Conservation (phyloP, 306 rosid species). For the Mimosa bimucronata region DNA sequence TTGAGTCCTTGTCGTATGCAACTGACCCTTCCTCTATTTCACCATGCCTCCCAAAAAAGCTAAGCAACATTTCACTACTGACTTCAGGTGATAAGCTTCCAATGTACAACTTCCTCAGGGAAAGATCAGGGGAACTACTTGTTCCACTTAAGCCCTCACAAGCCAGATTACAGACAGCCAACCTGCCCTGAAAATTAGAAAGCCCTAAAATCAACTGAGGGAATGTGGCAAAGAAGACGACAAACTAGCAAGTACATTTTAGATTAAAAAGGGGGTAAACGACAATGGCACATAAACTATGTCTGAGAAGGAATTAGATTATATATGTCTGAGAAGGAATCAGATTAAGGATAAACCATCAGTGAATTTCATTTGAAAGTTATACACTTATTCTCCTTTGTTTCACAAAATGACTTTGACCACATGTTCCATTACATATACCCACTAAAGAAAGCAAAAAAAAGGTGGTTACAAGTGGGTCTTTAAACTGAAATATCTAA, state of each 20-base stretch:
- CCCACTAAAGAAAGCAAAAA: neutral
- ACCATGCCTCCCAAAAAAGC: slow-evolving; percentile 65
- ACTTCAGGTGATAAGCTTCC: slow-evolving; percentile 76
- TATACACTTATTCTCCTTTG: neutral
- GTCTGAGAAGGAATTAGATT: slow-evolving; percentile 6
- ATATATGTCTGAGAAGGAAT: slow-evolving; percentile 10
- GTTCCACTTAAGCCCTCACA: slow-evolving; percentile 68
- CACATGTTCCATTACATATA: slow-evolving; percentile 10
- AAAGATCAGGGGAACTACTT: slow-evolving; percentile 63
- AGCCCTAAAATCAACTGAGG: slow-evolving; percentile 12
- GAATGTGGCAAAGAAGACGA: slow-evolving; percentile 16
- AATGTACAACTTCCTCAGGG: slow-evolving; percentile 80
- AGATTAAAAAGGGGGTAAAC: neutral
- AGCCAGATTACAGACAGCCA: slow-evolving; percentile 78
- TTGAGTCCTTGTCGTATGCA: slow-evolving; percentile 79
- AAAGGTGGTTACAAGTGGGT: neutral
- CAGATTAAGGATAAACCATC: slow-evolving; percentile 1
- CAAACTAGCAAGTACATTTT: slow-evolving; percentile 12
- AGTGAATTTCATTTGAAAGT: neutral
- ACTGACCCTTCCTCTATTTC: slow-evolving; percentile 89
- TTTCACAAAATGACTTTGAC: neutral
- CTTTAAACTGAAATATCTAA: slow-evolving; percentile 4
- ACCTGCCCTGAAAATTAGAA: slow-evolving; percentile 57
- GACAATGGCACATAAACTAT: neutral
- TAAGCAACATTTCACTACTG: slow-evolving; percentile 69